Base-by-base conservation (phyloP, 2,329 filamentous ascomycete genomes). In the Colletotrichum phormii region DNA sequence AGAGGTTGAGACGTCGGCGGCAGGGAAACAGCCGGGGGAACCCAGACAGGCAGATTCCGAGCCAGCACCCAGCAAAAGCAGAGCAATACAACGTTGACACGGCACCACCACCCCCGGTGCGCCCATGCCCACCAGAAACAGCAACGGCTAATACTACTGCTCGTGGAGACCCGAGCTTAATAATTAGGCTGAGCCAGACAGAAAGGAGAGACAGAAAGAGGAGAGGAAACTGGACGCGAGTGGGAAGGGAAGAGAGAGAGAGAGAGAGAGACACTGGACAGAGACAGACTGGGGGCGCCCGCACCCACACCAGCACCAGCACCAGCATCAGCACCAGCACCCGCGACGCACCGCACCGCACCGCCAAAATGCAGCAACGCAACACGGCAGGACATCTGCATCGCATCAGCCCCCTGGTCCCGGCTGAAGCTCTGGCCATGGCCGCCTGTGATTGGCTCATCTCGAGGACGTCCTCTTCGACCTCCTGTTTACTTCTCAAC, bases 371-470 rank as follows among this genome's bases (percentile, higher is more conserved):
- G 68, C 57, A 51, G 67, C 60, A 46, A n/a, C 55, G 26, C 31
- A 63, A 29, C 51, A 55, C 60, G 33, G 37, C 55, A 35, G 37
- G 49, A 67, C 66, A 64, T 71, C 60, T 70, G 71, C 71, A 73
- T 73, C 71, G 71, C 71, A 71, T 73, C 71, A 73, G 68, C 71
- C 67, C 68, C 71, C 68, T 73, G 71, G 71, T 71, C 71, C 71
- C 59, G 67, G 71, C 53, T 73, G 67, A 73, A 73, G 71, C 71
- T 73, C 71, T 72, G 51, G 62, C 68, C 67, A 63, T 63, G 46
- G 68, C 31, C n/a, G 29, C n/a, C 58, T 59, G 29, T 73, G 71
- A 73, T 73, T 73, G 71, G 71, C 63, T 64, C 68, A 7, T 58
- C 62, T 49, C 67, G 58, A 71, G 71, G 68, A 51, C 62, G 63